Percentiles rank a stretch among this genome's conserved stretches.
Conservation (phyloP, 1,284 basidiomycete species). For the Malassezia furfur region DNA sequence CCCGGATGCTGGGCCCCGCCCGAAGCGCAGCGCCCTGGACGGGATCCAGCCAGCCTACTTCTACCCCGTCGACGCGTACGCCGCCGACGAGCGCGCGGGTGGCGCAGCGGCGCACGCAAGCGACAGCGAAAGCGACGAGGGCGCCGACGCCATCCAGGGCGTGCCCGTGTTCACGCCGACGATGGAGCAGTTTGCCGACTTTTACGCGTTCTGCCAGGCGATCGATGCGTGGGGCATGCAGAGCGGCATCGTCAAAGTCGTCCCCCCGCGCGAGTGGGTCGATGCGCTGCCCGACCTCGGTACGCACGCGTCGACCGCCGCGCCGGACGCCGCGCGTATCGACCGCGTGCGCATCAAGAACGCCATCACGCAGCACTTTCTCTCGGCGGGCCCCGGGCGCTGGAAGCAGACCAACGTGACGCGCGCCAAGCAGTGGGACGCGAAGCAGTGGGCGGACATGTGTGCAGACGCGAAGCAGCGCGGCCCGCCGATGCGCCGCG, state of each 20-base stretch:
- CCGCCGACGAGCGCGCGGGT: neutral
- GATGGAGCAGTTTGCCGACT: conserved; percentile 43
- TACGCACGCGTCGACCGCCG: neutral
- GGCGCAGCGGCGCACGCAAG: neutral
- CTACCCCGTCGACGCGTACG: conserved; percentile 24
- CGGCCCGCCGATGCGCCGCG: conserved; percentile 40
- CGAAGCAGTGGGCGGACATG: conserved; percentile 43
- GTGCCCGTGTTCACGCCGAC: conserved; percentile 46
- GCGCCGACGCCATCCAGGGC: conserved; percentile 20
- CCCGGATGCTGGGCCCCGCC: no score
- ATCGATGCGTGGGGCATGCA: conserved; percentile 47
- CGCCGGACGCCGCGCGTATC: conserved; percentile 17
- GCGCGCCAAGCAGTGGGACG: conserved; percentile 38
- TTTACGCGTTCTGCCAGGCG: conserved; percentile 39
- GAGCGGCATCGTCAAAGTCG: conserved; percentile 43
- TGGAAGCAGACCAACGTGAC: conserved; percentile 45
- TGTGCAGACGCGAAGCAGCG: conserved; percentile 28
- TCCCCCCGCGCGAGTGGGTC: conserved; percentile 41
- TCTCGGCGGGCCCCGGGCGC: conserved; percentile 36
- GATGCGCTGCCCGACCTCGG: conserved; percentile 31
- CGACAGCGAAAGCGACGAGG: conserved; percentile 17
- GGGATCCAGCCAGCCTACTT: conserved; percentile 35
- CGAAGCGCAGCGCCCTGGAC: neutral
- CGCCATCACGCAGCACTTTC: conserved; percentile 43
- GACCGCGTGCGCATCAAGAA: conserved; percentile 39